phyloP scores from a whole-genome alignment of 805 yeast species.

The Saccharomycopsis amapae region DNA sequence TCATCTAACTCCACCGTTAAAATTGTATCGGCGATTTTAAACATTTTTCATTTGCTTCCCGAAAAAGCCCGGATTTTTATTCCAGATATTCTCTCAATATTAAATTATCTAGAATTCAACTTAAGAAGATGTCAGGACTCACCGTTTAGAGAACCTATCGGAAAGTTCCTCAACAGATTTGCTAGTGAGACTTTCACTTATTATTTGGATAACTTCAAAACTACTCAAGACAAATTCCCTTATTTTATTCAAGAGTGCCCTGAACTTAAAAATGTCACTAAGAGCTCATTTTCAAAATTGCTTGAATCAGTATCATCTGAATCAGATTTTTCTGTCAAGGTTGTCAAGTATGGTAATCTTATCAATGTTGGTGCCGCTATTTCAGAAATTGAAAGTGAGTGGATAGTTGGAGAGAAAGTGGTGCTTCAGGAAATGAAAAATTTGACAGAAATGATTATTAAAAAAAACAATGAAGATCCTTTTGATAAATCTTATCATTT shows the following conservation, averaged over 20 bases:
- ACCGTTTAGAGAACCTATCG: constrained; percentile 85
- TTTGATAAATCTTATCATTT: constrained; percentile 52
- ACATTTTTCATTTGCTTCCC: constrained; percentile 87
- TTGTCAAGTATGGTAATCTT: constrained; percentile 63
- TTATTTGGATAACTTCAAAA: constrained; percentile 58
- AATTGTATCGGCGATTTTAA: constrained; percentile 81
- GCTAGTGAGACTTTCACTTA: constrained; percentile 66
- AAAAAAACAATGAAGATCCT: constrained; percentile 35
- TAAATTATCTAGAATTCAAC: constrained; percentile 72
- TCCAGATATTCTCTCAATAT: constrained; percentile 73
- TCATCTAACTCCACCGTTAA: constrained; percentile 74
- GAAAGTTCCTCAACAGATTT: constrained; percentile 78
- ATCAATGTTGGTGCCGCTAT: constrained; percentile 61
- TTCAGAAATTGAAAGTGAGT: constrained; percentile 40
- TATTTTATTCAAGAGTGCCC: constrained; percentile 47
- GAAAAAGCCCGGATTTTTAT: constrained; percentile 86
- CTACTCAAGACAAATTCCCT: constrained; percentile 41
- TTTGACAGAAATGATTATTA: constrained; percentile 37
- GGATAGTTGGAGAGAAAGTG: constrained; percentile 50
- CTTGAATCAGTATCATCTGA: constrained; percentile 43
- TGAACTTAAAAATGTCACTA: constrained; percentile 51
- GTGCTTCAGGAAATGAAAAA: constrained; percentile 37
- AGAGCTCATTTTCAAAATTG: constrained; percentile 44
- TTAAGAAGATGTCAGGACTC: constrained; percentile 78
- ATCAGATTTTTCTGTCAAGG: constrained; percentile 43